Conservation (phyloP, 805 yeast genomes). For the Starmerella riodocensis region DNA sequence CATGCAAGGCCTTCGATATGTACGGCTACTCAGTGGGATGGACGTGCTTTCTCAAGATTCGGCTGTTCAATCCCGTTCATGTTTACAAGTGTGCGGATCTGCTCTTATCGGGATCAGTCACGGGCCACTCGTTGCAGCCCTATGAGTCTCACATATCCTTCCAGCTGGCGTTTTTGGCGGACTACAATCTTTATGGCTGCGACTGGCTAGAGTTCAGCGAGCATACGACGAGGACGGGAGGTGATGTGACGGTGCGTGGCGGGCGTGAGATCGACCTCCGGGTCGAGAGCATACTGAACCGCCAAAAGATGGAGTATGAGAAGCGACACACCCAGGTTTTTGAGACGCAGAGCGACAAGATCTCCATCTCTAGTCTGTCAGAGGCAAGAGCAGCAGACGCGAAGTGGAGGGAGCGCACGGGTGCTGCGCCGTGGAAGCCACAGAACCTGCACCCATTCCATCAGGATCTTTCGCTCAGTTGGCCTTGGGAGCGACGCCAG, state of each 20-base stretch:
- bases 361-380: constrained; percentile 13
- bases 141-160: constrained; percentile 76
- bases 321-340: constrained; percentile 38
- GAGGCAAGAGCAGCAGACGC: constrained; percentile 13
- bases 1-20: constrained; percentile 66
- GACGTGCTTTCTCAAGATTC: constrained; percentile 53
- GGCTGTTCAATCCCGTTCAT: constrained; percentile 50
- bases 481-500: constrained; percentile 14
- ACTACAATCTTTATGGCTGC: constrained; percentile 75
- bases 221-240: background rate
- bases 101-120: constrained; percentile 34
- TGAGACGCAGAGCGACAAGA: constrained; percentile 16
- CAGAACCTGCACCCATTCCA: constrained; percentile 5
- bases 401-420: constrained; percentile 7
- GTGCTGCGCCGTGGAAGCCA: constrained; percentile 9
- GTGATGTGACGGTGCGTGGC: constrained; percentile 37
- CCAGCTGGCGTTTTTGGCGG: constrained; percentile 62
- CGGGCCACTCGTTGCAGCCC: constrained; percentile 34
- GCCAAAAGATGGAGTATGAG: constrained; percentile 32
- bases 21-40: constrained; percentile 71
- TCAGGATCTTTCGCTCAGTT: constrained; percentile 5
- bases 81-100: constrained; percentile 41
- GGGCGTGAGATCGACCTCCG: constrained; percentile 59
- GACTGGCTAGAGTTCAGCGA: constrained; percentile 46
- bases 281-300: constrained; percentile 49